Evolutionary conservation across 2,329 filamentous ascomycete species (phyloP).

Genomic region (Didymosphaeria variabile): DNA sequence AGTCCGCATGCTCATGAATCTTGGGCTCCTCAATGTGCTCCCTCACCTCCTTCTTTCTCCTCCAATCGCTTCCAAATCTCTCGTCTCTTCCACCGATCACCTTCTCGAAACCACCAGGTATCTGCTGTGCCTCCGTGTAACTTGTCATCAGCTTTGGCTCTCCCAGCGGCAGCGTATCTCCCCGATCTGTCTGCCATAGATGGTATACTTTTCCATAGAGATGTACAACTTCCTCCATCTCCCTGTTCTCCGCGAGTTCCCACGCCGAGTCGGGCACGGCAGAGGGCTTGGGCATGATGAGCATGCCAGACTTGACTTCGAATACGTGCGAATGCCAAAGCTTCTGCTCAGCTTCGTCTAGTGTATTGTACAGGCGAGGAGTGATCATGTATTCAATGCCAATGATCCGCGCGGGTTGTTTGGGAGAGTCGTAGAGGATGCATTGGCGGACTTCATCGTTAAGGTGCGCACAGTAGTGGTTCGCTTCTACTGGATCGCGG

Average conservation of each 20-base stretch:
- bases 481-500: conserved; percentile 73
- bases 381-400: conserved; percentile 84
- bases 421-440: conserved; percentile 79
- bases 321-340: conserved; percentile 83
- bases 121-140: conserved; percentile 61
- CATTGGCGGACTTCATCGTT: conserved; percentile 84
- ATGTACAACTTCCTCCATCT: conserved; percentile 79
- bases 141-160: conserved; percentile 71
- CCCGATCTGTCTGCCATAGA: conserved; percentile 84
- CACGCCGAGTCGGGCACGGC: conserved; percentile 68
- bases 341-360: conserved; percentile 64
- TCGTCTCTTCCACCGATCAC: conserved; percentile 61
- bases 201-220: conserved; percentile 88
- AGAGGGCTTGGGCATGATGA: conserved; percentile 74
- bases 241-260: conserved; percentile 78
- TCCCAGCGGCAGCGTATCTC: conserved; percentile 70
- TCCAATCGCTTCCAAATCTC: conserved; percentile 62
- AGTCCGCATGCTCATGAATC: conserved; percentile 59
- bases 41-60: conserved; percentile 63
- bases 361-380: conserved; percentile 9
- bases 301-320: conserved; percentile 80
- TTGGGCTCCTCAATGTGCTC: conserved; percentile 61
- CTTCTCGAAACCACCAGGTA: conserved; percentile 53
- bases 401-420: conserved; percentile 74
- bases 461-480: conserved; percentile 85